Evolutionary conservation across 2,329 filamentous ascomycete genomes (phyloP), one percentile per base, ranked within the genome.

Genomic region (Aureobasidium sp.): DNA sequence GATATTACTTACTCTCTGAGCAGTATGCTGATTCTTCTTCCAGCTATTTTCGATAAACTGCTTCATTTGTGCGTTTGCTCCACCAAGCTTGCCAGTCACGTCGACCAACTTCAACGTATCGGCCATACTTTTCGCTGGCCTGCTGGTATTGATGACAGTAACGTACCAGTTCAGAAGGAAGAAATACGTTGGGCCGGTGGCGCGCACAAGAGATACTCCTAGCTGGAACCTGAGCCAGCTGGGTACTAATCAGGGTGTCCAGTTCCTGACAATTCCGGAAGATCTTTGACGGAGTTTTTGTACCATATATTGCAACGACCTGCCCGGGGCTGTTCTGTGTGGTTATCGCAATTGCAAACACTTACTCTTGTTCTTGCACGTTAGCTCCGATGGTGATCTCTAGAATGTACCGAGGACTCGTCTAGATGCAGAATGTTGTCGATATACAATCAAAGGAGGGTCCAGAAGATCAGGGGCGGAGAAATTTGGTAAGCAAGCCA

Each of bases 181-280:
- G 10, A 25, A 49, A n/a, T 58, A 31, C 11, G 55, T 58, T 3
- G 31, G 31, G 7, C 55, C 55, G 13, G 55, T 58, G 17, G 43
- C 42, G n/a, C 43, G 25, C 6, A 38, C 23, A 9, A 38, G 55
- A 21, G 25, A 47, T 4, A 49, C 43, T 9, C 55, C 55, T 1
- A 33, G 17, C 15, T 58, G 55, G 55, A 58, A 58, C 10, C 4
- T 58, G 33, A 49, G 25, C 21, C 55, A 58, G 21, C 8, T 58
- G 6, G 33, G 43, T 17, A 58, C 55, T 5, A 33, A n/a, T 2
- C 42, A 38, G 31, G 37, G 27, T 17, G 15, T 49, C 21, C 55
- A 49, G 2, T 58, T 58, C 35, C n/a, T 58, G 55, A 58, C 55
- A 17, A 40, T 58, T 19, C 55, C 42, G 31, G 55, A 58, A 13